Evolutionary conservation across 176 grass and related monocot genomes (phyloP).

Genomic region (Ensete ventricosum): DNA sequence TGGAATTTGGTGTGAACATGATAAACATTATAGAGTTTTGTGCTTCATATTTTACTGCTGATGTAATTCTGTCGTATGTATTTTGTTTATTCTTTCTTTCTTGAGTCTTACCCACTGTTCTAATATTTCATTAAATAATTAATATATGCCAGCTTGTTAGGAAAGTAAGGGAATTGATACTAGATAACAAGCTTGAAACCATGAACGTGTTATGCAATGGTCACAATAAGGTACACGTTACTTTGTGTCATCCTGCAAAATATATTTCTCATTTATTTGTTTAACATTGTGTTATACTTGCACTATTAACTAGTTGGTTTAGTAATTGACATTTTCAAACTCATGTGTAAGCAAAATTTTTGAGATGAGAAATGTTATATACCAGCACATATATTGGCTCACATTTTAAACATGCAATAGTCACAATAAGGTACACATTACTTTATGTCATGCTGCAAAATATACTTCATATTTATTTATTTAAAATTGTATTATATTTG

Average conservation of each 20-base stretch:
- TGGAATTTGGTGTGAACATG: too few species aligned
- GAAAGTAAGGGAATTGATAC: constrained; percentile 5
- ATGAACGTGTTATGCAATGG: constrained; percentile 2
- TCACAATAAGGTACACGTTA: constrained; percentile 9
- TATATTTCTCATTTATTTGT: not conserved
- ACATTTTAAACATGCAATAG: too few species aligned
- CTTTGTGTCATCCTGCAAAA: not conserved
- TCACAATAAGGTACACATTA: constrained; percentile 5
- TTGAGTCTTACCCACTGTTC: not conserved
- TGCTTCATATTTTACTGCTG: too few species aligned
- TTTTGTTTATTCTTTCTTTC: too few species aligned
- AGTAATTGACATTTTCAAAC: too few species aligned
- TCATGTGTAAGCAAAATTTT: too few species aligned
- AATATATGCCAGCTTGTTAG: not conserved
- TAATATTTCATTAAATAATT: not conserved
- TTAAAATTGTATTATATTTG: not conserved
- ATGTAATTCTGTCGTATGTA: too few species aligned
- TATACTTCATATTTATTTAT: not conserved
- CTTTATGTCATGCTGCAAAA: not conserved
- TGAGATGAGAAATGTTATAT: too few species aligned
- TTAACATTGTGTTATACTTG: not conserved
- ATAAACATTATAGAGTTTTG: too few species aligned
- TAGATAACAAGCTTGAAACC: not conserved
- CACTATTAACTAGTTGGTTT: not conserved
- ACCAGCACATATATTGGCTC: too few species aligned